These are phyloP conservation scores for Symbiodinium pilosum DNA, from an alignment of 73 alveolate species.

Conservation along the genomic window DNA sequence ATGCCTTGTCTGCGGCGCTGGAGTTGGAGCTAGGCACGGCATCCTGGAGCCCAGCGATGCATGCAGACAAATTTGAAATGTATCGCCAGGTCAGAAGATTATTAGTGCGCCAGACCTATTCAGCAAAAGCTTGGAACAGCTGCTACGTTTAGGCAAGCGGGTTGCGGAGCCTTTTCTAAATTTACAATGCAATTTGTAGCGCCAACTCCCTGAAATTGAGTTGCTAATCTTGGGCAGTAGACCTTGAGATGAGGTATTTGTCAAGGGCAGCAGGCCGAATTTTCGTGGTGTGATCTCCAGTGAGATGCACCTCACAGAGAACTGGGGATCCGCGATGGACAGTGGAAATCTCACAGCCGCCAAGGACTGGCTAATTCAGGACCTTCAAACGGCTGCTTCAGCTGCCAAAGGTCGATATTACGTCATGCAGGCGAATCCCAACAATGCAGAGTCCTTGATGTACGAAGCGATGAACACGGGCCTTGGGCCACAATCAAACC, in stretches of 20 bases:
- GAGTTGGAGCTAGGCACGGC: conserved; percentile 31
- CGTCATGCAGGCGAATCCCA: conserved; percentile 92
- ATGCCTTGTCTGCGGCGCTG: conserved; percentile 25
- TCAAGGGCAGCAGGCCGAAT: not conserved
- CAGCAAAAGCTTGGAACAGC: not conserved
- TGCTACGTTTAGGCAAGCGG: conserved; percentile 27
- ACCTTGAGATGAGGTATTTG: conserved; percentile 1
- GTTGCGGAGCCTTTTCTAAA: not conserved
- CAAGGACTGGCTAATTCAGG: conserved; percentile 34
- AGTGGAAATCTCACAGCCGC: conserved; percentile 16
- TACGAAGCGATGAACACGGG: conserved; percentile 41
- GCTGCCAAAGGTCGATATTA: not conserved
- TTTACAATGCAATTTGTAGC: not conserved
- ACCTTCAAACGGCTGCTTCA: not conserved
- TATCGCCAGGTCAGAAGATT: not conserved
- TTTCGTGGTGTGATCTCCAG: not conserved
- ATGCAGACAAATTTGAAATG: not conserved
- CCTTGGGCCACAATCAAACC: conserved; percentile 11
- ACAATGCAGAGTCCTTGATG: conserved; percentile 67
- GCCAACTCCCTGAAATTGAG: no score
- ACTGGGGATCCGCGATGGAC: conserved; percentile 69
- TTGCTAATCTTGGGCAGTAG: no score
- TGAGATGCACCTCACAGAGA: conserved; percentile 30
- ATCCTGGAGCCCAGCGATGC: no score
- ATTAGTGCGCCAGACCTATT: conserved; percentile 15